Evolutionary conservation across 2,329 filamentous ascomycete species (phyloP), one percentile per base, ranked within the genome.

Genomic region (Proliferodiscus dingleyae): DNA sequence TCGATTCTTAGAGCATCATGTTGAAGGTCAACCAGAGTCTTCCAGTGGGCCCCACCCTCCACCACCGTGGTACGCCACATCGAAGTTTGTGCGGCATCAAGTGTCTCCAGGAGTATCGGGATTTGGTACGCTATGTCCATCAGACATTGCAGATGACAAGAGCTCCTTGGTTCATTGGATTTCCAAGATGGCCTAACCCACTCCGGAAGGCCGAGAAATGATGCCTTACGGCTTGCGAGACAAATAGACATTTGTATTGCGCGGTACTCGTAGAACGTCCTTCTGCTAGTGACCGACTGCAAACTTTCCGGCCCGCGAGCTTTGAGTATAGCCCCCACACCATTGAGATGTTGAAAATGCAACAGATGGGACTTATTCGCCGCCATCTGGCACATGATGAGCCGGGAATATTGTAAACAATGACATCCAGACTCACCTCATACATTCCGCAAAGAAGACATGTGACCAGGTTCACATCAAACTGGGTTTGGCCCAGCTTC

Each of bases 141-240:
- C 15, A 49, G 4, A 2, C 33, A 42, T 21, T 47, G 46, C 10
- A 47, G 18, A 16, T 42, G 29, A 10, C 42, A 41, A 5, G 28
- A 19, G 13, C 41, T 45, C 10, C 45, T 34, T 4, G 46, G 46
- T 24, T 52, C 49, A 29, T 11, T 6, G 1, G 23, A 9, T 34
- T 49, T 49, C 49, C 49, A 52, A 3, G 43, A 30, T 26, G 46
- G 46, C n/a, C 47, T 18, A 2, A 47, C 40, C 46, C 49, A 52
- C 32, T 49, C 40, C 6, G 40, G 29, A 11, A 11, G 22, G 33
- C 40, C 39, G 4, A 49, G n/a, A 22, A 49, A 49, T 13, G 37
- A 46, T 4, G 37, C 19, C 30, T 36, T 40, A 3, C 49, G 43
- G 9, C 33, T 39, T 5, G 18, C 19, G n/a, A 52, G 43, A 30